A percentile compares a stretch with the other conserved stretches of the same genome.
phyloP scores from a whole-genome alignment of 768 basidiomycete species.

The Hortiboletus campestris region DNA sequence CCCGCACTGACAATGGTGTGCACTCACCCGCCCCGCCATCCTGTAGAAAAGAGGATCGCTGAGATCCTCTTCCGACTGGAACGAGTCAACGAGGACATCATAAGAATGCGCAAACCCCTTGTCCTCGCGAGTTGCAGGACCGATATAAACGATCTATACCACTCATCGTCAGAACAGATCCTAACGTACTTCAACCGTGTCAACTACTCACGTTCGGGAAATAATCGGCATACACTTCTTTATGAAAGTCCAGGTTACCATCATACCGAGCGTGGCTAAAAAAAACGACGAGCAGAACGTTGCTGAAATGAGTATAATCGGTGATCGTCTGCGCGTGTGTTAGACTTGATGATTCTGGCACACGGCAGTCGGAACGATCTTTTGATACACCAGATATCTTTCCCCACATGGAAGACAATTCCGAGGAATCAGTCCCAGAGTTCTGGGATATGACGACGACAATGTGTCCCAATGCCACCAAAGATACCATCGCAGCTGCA shows the following conservation, averaged over 20 bases:
- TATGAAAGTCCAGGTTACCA: conserved; percentile 45
- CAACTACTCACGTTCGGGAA: conserved; percentile 45
- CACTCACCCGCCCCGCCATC: conserved; percentile 44
- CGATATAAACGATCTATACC: conserved; percentile 46
- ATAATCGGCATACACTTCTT: conserved; percentile 44
- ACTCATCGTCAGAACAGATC: neutral
- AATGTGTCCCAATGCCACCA: conserved; percentile 9
- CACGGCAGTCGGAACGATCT: conserved; percentile 9
- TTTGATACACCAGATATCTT: neutral
- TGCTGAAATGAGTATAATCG: conserved; percentile 38
- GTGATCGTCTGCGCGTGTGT: conserved; percentile 16
- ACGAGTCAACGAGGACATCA: conserved; percentile 49
- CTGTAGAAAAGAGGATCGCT: conserved; percentile 35
- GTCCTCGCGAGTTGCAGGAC: conserved; percentile 46
- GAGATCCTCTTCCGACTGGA: conserved; percentile 44
- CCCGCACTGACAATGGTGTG: neutral
- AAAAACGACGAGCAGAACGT: conserved; percentile 47
- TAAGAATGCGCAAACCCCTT: conserved; percentile 48
- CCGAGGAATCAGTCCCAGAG: neutral
- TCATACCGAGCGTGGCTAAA: conserved; percentile 50
- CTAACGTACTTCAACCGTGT: neutral
- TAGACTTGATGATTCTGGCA: conserved; percentile 21
- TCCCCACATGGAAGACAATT: neutral
- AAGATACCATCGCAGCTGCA: neutral
- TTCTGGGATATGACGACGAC: neutral